A percentile compares a stretch with the other conserved stretches of the same genome.
Conservation (phyloP, 805 yeast species). For the Dipodascus geniculatus region DNA sequence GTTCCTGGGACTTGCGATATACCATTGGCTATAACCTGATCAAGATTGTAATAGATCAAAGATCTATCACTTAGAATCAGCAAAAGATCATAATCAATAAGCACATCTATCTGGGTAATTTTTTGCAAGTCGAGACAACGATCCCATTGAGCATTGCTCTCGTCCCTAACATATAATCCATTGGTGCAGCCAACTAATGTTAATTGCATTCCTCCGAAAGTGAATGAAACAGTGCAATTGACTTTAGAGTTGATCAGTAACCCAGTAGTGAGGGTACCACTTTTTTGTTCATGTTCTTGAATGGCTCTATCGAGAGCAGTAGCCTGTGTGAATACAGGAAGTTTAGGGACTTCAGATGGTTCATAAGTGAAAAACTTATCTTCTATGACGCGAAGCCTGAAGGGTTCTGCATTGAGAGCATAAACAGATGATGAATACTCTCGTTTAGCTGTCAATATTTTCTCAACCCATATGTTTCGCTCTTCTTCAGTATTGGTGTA, state of each 20-base stretch:
- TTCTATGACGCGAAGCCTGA: conserved; percentile 39
- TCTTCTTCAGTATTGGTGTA: conserved; percentile 28
- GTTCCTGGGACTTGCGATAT: not conserved
- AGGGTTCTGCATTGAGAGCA: conserved; percentile 38
- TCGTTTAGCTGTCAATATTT: conserved; percentile 37
- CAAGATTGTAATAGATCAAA: conserved; percentile 51
- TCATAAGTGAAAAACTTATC: conserved; percentile 57
- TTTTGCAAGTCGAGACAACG: conserved; percentile 40
- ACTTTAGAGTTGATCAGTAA: conserved; percentile 25
- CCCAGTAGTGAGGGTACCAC: conserved; percentile 13
- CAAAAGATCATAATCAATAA: conserved; percentile 43
- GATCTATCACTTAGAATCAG: conserved; percentile 47
- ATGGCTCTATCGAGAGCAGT: conserved; percentile 26
- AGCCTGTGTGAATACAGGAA: conserved; percentile 25
- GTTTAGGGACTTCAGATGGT: conserved; percentile 33
- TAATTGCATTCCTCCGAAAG: conserved; percentile 31
- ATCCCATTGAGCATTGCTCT: conserved; percentile 36
- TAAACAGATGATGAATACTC: conserved; percentile 24
- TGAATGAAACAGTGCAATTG: conserved; percentile 35
- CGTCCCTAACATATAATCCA: conserved; percentile 21
- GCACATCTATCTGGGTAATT: conserved; percentile 49
- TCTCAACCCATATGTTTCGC: conserved; percentile 45
- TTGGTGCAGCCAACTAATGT: conserved; percentile 14
- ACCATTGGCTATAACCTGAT: conserved; percentile 34
- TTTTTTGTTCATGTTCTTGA: conserved; percentile 3